phyloP scores from a whole-genome alignment of 495 filamentous ascomycete species.

The Aspergillus conjunctus region DNA sequence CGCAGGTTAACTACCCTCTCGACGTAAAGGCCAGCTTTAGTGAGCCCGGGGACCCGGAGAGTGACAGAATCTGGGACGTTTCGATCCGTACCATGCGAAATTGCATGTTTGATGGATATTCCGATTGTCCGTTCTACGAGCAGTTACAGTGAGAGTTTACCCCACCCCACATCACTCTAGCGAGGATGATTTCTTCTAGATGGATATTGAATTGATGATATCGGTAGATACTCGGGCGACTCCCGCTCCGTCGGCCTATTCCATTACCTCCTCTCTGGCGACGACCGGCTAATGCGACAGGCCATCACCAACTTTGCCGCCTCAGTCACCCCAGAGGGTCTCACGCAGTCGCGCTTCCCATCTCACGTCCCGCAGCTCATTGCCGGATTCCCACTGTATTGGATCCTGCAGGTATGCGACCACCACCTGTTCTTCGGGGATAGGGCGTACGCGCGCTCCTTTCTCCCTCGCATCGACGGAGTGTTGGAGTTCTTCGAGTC shows the following conservation, averaged over 20 bases:
- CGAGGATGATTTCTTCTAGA: too few relatives aligned
- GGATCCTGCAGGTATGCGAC: slow-evolving; percentile 41
- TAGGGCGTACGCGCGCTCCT: slow-evolving; percentile 27
- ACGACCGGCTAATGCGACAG: slow-evolving; percentile 42
- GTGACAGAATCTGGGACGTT: slow-evolving; percentile 35
- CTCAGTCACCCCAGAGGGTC: slow-evolving; percentile 34
- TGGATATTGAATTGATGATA: not conserved
- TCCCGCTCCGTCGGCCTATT: slow-evolving; percentile 37
- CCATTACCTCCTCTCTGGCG: slow-evolving; percentile 41
- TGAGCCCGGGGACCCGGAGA: slow-evolving; percentile 20
- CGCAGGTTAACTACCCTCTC: slow-evolving; percentile 38
- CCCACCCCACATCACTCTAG: too few relatives aligned
- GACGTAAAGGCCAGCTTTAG: slow-evolving; percentile 33
- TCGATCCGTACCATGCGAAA: slow-evolving; percentile 39
- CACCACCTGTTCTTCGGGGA: slow-evolving; percentile 42
- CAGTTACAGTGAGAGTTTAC: slow-evolving; percentile 40
- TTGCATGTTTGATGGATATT: slow-evolving; percentile 46
- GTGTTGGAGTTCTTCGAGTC: slow-evolving; percentile 41
- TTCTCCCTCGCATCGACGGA: slow-evolving; percentile 40
- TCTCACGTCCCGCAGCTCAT: slow-evolving; percentile 39
- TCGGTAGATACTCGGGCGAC: slow-evolving; percentile 34
- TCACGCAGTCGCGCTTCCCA: slow-evolving; percentile 41
- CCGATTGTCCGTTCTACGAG: slow-evolving; percentile 46
- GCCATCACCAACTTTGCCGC: slow-evolving; percentile 40
- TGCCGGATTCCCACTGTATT: slow-evolving; percentile 41